Base-by-base conservation (phyloP, 495 filamentous ascomycete genomes). In the Choiromyces venosus region DNA sequence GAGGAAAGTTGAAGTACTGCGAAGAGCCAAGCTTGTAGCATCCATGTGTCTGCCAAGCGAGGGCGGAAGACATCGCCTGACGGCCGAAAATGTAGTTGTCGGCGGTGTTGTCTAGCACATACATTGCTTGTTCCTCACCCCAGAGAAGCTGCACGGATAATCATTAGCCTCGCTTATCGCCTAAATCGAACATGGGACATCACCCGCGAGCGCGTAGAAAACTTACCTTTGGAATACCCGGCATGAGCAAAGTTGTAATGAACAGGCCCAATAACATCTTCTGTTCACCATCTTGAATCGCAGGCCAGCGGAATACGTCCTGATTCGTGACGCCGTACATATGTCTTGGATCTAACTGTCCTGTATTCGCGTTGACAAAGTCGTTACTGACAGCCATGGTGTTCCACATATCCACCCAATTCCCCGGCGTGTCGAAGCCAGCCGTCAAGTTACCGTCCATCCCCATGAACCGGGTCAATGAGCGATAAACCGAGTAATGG, bases 291-390 rank as follows among this genome's bases (percentile, higher is more conserved):
- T 86, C 84, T n/a, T 85, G 82, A 66, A 92, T 84, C 4, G 88
- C 84, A 10, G 90, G 90, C 90, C 90, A 92, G 12, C 90, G 86
- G 80, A 92, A 91, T 7, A 92, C 89, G 78, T 92, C 90, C 81
- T 92, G 90, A 76, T 92, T 92, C 8, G 88, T 89, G 3, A 84
- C 85, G 37, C 90, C 90, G 67, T 87, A 92, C 85, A 92, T 87
- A 77, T 92, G 90, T 19, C 90, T 85, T 6, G 90, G 90, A 76
- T 92, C 90, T 71, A 91, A 91, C 71, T 86, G 82, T 66, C 88
- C 89, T 2, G 86, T 91, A 78, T 89, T 88, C 7, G 88, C 84
- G 72, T 91, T 92, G 73, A 86, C 78, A 72, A 91, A 76, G 76
- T 92, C 90, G 75, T 92, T 91, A 21, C 87, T 89, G 64, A 83